Percentiles rank a stretch among this genome's conserved stretches.
phyloP scores from a whole-genome alignment of 83 land plant genomes.

The Thuja plicata region DNA sequence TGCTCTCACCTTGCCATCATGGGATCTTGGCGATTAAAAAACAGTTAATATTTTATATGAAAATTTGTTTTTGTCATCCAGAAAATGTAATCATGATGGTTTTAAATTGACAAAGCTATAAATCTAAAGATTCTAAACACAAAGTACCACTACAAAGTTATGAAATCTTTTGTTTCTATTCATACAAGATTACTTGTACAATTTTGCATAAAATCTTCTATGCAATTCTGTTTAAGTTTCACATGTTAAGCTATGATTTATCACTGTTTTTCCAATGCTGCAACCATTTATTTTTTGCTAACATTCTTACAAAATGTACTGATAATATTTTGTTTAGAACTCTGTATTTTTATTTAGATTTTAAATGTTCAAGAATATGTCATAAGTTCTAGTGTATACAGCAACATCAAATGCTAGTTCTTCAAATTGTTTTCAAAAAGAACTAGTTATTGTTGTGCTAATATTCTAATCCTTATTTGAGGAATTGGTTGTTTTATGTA shows the following conservation, averaged over 20 bases:
- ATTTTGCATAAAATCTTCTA: not conserved
- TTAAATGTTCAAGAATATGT: not conserved
- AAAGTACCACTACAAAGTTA: not conserved
- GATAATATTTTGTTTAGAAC: not conserved
- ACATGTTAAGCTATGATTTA: not conserved
- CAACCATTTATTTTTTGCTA: too few relatives aligned
- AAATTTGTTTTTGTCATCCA: too few relatives aligned
- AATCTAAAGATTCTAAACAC: not conserved
- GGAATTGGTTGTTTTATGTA: not conserved
- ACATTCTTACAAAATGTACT: not conserved
- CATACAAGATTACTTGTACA: not conserved
- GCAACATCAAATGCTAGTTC: not conserved
- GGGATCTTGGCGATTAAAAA: too few relatives aligned
- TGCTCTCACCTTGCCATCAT: too few relatives aligned
- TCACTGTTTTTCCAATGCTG: too few relatives aligned
- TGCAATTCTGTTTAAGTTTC: not conserved
- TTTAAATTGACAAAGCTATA: not conserved
- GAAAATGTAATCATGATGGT: not conserved
- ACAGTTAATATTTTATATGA: too few relatives aligned
- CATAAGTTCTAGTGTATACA: not conserved
- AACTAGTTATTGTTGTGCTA: not conserved
- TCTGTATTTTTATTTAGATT: too few relatives aligned
- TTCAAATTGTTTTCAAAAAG: not conserved
- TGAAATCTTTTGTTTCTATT: not conserved
- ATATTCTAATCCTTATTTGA: not conserved